These are phyloP conservation scores for Leishmania braziliensis DNA, from an alignment of 208 protist species.

Conservation along the genomic window DNA sequence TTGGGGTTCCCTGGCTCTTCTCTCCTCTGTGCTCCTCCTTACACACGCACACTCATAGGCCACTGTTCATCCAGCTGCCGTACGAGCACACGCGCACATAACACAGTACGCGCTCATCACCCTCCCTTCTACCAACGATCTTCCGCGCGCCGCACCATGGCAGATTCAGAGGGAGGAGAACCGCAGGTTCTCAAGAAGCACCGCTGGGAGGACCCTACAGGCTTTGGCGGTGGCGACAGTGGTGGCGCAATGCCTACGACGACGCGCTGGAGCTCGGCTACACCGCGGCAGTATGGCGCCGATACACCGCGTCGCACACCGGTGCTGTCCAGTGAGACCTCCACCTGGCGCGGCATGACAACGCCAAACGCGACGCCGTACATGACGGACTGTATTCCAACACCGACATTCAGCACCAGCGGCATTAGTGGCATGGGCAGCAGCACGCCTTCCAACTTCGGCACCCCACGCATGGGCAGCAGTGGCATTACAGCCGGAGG, in stretches of 20 bases:
- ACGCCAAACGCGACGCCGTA: slow-evolving; percentile 66
- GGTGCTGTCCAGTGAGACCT: slow-evolving; percentile 37
- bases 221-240: slow-evolving; percentile 15
- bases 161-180: slow-evolving; percentile 9
- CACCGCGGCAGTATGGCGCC: slow-evolving; percentile 69
- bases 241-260: slow-evolving; percentile 30
- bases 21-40: slow-evolving; percentile 1
- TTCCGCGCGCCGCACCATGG: background rate
- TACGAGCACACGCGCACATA: background rate
- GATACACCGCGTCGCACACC: slow-evolving; percentile 64
- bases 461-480: slow-evolving; percentile 24
- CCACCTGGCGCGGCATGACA: slow-evolving; percentile 73
- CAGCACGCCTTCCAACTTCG: slow-evolving; percentile 42
- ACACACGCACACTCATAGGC: background rate
- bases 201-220: slow-evolving; percentile 60
- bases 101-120: background rate
- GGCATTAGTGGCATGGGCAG: slow-evolving; percentile 20
- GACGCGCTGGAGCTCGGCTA: slow-evolving; percentile 77
- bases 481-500: slow-evolving; percentile 14
- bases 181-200: slow-evolving; percentile 56
- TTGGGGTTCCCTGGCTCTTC: too few relatives aligned
- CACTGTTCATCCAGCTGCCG: background rate
- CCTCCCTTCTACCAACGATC: slow-evolving; percentile 8
- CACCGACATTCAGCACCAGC: slow-evolving; percentile 43
- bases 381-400: slow-evolving; percentile 53